Conservation (phyloP, 225 moss, liverwort and hornwort genomes). For the Lunularia cruciata region DNA sequence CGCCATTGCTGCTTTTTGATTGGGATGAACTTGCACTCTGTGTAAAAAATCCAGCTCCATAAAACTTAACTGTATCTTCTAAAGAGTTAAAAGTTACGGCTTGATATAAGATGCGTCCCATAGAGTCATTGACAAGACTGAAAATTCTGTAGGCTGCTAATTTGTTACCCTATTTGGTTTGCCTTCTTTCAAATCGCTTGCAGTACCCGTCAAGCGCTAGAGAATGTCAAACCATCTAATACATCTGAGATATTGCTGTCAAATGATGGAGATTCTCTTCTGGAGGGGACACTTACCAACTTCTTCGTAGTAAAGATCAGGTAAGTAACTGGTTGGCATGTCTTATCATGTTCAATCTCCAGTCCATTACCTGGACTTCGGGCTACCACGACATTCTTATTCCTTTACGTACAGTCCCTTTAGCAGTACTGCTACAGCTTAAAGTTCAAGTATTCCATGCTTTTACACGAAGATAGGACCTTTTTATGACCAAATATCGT, state of each 20-base stretch:
- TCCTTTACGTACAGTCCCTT: neutral
- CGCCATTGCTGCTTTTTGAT: neutral
- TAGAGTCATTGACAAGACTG: neutral
- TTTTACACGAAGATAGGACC: too few relatives aligned
- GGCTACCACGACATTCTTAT: too few relatives aligned
- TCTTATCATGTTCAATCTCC: too few relatives aligned
- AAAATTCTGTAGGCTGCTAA: too few relatives aligned
- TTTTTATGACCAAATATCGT: too few relatives aligned
- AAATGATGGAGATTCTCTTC: constrained; percentile 61
- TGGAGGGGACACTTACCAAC: constrained; percentile 79
- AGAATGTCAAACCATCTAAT: constrained; percentile 49
- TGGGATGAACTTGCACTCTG: neutral
- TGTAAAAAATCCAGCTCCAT: too few relatives aligned
- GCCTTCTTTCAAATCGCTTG: neutral
- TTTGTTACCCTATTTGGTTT: too few relatives aligned
- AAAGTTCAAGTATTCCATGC: too few relatives aligned
- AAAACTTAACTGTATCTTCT: too few relatives aligned
- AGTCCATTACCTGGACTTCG: too few relatives aligned
- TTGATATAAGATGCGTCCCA: neutral
- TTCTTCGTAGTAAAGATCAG: constrained; percentile 64
- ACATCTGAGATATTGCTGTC: constrained; percentile 71
- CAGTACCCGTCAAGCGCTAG: constrained; percentile 54
- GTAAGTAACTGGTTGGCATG: constrained; percentile 7
- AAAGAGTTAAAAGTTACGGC: too few relatives aligned
- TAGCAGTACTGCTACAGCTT: too few relatives aligned